Base-by-base conservation (phyloP, 108 stramenopile species). In the Fragilaria radians region DNA sequence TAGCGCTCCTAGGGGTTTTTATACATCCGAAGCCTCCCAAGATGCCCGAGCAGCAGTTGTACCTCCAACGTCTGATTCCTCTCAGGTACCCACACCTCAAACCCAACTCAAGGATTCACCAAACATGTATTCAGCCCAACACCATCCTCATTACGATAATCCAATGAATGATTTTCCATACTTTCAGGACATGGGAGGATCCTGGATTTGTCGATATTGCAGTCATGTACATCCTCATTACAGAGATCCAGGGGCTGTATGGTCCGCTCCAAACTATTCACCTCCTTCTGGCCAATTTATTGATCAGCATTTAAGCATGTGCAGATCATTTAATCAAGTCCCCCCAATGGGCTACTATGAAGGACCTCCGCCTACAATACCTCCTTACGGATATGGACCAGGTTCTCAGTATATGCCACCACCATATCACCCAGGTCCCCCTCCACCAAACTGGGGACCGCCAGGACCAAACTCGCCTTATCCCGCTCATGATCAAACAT, bases 201-300 rank as follows among this genome's bases (percentile, higher is more conserved):
- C 71, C 21, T 79, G 78, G 78, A 61, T 65, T 17, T 83, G 82
- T 54, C 63, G 66, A 53, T 79, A 65, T 47, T 83, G 82, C 65
- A 59, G 45, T 17, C 56, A 77, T 48, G 48, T 79, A 53, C 78
- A 56, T 23, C 70, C 66, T 32, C 59, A 61, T 5, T 69, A 65
- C 49, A 65, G 82, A 24, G 78, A 77, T 23, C 63, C 61, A 28
- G 69, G 74, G 46, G 62, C 50, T 11, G 53, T 62, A 29, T 83
- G 82, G 82, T 61, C 66, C 14, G 23, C 74, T 23, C 48, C 71
- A 0, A 52, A 28, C 28, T 60, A 67, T 32, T 52, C 52, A 9
- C 78, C 75, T n/a, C 82, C 82, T 2, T 73, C 72, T 3, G 60
- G 62, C 18, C 46, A 59, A 14, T 83, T 80, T 26, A 66, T 83